Evolutionary conservation across 345 rosid genomes (phyloP), one percentile per base, ranked within the genome.

Genomic region (Physaria fendleri): DNA sequence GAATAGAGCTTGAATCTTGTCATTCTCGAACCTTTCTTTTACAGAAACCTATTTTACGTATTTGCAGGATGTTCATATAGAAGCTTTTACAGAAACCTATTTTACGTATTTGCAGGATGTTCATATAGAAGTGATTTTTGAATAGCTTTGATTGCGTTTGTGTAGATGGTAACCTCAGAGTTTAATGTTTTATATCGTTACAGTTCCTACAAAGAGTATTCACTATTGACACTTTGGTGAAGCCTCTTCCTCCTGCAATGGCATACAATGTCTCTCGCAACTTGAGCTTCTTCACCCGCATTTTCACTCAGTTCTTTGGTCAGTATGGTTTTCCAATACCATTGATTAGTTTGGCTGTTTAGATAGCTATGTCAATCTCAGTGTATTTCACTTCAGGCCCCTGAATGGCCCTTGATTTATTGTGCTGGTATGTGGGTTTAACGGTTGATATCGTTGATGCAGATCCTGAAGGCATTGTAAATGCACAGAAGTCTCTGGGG

Each of bases 281-380:
- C 78, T 79, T 92, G 85, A 81, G 82, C 82, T 92, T 92, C 84
- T 88, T 92, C 79, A 83, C 85, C 0, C 90, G 98, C 60, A 92
- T 92, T 71, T 92, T 92, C 76, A 92, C 98, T 4, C 98, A 92
- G 78, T 92, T 92, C 79, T 92, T 88, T 64, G 96, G 98, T 92
- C 65, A 68, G 90, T 68, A 59, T 38, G 29, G 27, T 17, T 24
- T 37, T 34, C 50, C 13, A 40, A 14, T 29, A 13, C 13, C 8
- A 32, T 9, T n/a, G n/a, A n/a, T n/a, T n/a, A n/a, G n/a, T n/a
- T n/a, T n/a, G n/a, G n/a, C n/a, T n/a, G n/a, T n/a, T n/a, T n/a
- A n/a, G n/a, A n/a, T n/a, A n/a, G n/a, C n/a, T n/a, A 39, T 23
- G 27, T 1, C 3, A 30, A 14, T 49, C 52, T 23, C 6, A 6